Conservation (phyloP, 495 filamentous ascomycete genomes). For the Aspergillus hancockii region DNA sequence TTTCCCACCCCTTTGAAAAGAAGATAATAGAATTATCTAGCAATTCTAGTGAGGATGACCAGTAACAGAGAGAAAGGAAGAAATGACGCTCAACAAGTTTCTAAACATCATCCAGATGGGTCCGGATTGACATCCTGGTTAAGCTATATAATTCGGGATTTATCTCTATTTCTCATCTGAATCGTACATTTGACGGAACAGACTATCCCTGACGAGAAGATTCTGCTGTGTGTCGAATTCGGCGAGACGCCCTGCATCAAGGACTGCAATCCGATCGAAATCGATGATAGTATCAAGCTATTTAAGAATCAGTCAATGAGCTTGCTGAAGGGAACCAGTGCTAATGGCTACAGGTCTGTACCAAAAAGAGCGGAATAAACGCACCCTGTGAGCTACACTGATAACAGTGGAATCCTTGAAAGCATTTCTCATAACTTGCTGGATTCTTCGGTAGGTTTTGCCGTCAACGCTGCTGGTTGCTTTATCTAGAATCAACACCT, state of each 20-base stretch:
- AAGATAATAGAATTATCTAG: no score
- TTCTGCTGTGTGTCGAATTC: no score
- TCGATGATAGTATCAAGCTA: background rate
- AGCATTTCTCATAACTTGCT: conserved; percentile 29
- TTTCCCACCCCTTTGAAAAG: no score
- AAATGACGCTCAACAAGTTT: no score
- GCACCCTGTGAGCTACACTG: conserved; percentile 35
- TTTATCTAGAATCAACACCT: conserved; percentile 49
- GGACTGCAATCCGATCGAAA: background rate
- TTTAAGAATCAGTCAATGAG: background rate
- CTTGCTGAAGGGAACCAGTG: background rate
- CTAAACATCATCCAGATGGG: no score
- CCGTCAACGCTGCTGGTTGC: conserved; percentile 46
- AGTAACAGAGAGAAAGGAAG: no score
- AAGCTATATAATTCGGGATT: no score
- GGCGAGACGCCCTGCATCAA: no score
- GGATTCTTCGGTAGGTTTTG: conserved; percentile 33
- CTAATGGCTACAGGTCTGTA: background rate
- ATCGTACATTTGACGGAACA: background rate
- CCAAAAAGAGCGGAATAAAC: background rate
- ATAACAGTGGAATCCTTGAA: conserved; percentile 36
- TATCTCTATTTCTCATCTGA: background rate
- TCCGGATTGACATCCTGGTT: no score
- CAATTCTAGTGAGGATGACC: no score
- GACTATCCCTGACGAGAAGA: background rate